Conservation (phyloP, 179 eudicot genomes). For the Silene coronaria region DNA sequence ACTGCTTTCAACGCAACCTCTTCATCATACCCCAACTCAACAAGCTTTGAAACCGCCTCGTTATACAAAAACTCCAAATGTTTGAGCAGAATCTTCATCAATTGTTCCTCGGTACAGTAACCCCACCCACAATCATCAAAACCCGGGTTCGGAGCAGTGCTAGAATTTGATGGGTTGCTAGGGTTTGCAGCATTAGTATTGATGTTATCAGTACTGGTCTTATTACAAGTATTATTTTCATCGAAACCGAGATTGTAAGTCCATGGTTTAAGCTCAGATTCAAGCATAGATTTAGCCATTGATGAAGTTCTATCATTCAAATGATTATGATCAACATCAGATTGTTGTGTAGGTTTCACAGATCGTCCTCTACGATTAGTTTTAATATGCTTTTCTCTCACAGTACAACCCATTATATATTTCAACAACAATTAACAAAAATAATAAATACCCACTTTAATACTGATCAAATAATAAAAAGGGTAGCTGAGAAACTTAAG, state of each 20-base stretch:
- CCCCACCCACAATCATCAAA: constrained; percentile 79
- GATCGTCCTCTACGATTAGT: constrained; percentile 66
- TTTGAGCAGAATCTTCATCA: constrained; percentile 70
- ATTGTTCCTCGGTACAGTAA: constrained; percentile 88
- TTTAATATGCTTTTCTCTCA: constrained; percentile 73
- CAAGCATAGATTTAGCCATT: constrained; percentile 32
- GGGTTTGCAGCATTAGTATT: constrained; percentile 19
- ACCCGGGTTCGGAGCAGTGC: constrained; percentile 28
- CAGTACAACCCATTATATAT: constrained; percentile 65
- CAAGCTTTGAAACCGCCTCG: constrained; percentile 69
- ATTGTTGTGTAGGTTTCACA: constrained; percentile 23
- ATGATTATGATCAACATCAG: constrained; percentile 37
- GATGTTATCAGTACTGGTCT: neutral
- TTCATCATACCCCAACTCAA: constrained; percentile 72
- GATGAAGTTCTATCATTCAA: constrained; percentile 19
- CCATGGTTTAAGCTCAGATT: constrained; percentile 47
- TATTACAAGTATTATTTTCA: constrained; percentile 18
- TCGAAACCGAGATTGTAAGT: constrained; percentile 38
- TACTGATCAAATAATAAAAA: constrained; percentile 12
- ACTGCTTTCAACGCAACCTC: constrained; percentile 69
- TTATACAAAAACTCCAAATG: constrained; percentile 73
- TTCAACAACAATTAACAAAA: neutral
- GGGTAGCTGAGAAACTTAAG: neutral
- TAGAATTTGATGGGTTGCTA: constrained; percentile 27
- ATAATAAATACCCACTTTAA: constrained; percentile 11